These are phyloP conservation scores for Skeletonema grethae DNA, from an alignment of 108 stramenopile genomes.

Conservation along the genomic window DNA sequence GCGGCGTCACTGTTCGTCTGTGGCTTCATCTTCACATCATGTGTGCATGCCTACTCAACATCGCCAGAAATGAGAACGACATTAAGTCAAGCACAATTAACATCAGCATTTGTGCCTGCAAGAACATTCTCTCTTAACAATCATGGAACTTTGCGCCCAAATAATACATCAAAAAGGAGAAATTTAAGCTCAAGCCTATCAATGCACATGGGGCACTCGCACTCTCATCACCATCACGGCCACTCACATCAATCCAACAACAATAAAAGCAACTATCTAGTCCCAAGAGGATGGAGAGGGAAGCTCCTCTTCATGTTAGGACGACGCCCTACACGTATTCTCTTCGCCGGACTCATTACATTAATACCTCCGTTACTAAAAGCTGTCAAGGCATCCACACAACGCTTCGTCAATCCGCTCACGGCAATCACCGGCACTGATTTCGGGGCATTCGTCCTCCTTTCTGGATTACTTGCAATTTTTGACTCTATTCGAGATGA, in stretches of 20 bases:
- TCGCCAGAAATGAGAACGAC: not conserved
- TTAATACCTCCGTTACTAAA: conserved; percentile 48
- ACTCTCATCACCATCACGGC: conserved; percentile 39
- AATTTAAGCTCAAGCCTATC: conserved; percentile 12
- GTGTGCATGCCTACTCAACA: not conserved
- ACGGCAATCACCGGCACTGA: conserved; percentile 27
- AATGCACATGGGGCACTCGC: conserved; percentile 61
- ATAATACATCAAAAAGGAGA: not conserved
- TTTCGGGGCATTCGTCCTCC: conserved; percentile 43
- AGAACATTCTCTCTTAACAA: not conserved
- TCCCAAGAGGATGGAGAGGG: conserved; percentile 29
- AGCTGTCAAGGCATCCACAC: not conserved
- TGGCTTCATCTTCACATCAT: not conserved
- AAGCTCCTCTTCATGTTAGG: conserved; percentile 24
- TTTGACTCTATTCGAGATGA: conserved; percentile 45
- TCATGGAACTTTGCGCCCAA: not conserved
- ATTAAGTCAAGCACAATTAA: not conserved
- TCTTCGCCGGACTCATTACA: conserved; percentile 59
- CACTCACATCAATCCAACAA: conserved; percentile 12
- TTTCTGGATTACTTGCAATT: conserved; percentile 32
- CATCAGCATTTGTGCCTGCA: not conserved
- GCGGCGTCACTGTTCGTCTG: not conserved
- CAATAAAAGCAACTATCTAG: conserved; percentile 11
- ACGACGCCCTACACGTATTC: conserved; percentile 49
- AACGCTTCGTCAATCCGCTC: not conserved